These are phyloP conservation scores for Aristolochia contorta DNA, from an alignment of 164 flowering plant species.

Conservation along the genomic window DNA sequence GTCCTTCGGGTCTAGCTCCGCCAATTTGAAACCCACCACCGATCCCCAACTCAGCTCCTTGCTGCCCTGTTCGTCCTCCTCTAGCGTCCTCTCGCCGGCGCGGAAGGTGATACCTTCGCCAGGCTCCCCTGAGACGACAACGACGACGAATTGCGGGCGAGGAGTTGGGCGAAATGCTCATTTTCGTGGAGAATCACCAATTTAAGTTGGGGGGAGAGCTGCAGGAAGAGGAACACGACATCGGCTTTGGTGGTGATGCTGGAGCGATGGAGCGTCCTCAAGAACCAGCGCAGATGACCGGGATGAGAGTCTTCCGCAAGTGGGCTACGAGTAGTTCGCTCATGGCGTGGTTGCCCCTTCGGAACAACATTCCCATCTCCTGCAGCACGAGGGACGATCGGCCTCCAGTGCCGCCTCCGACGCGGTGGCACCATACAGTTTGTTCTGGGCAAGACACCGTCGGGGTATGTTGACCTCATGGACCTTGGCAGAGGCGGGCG, in stretches of 20 bases:
- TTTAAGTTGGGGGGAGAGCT: slow-evolving; percentile 12
- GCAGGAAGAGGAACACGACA: slow-evolving; percentile 37
- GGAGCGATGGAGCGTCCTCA: slow-evolving; percentile 44
- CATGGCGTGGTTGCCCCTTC: slow-evolving; percentile 63
- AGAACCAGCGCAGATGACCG: slow-evolving; percentile 37
- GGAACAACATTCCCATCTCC: slow-evolving; percentile 58
- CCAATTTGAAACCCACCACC: slow-evolving; percentile 60
- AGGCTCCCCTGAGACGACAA: background rate
- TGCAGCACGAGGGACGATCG: slow-evolving; percentile 41
- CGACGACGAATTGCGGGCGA: slow-evolving; percentile 12
- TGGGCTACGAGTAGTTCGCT: slow-evolving; percentile 65
- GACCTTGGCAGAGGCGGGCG: slow-evolving; percentile 3
- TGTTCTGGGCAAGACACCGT: slow-evolving; percentile 19
- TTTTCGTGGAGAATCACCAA: slow-evolving; percentile 43
- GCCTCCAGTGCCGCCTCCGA: background rate
- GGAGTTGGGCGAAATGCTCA: slow-evolving; percentile 41
- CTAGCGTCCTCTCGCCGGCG: too few species aligned
- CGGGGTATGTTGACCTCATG: slow-evolving; percentile 12
- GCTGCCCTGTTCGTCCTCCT: slow-evolving; percentile 1
- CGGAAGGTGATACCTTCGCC: slow-evolving; percentile 8
- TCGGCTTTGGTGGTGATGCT: slow-evolving; percentile 46
- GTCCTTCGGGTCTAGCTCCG: slow-evolving; percentile 78
- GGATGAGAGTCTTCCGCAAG: slow-evolving; percentile 26
- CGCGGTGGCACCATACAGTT: background rate
- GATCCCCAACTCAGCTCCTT: slow-evolving; percentile 51